Percentiles rank a stretch among this genome's conserved stretches.
These are phyloP conservation scores for Pleurotus pulmonarius DNA, from an alignment of 768 basidiomycete genomes.

Conservation along the genomic window DNA sequence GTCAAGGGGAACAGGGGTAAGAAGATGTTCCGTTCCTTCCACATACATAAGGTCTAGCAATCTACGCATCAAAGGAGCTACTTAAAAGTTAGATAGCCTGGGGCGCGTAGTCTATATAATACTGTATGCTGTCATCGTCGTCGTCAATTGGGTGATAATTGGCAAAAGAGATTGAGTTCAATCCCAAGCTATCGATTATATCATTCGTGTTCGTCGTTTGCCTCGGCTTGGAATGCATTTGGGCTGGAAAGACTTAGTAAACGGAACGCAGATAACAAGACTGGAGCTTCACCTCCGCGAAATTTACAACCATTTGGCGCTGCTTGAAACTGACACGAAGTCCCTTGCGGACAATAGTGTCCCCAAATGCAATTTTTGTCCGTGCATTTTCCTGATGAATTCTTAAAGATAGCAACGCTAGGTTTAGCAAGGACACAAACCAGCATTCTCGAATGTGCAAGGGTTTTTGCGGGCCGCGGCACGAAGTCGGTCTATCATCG, in stretches of 20 bases:
- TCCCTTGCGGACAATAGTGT: slow-evolving; percentile 32
- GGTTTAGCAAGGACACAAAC: slow-evolving; percentile 15
- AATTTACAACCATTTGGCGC: slow-evolving; percentile 32
- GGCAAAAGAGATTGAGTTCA: not conserved
- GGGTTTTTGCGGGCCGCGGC: slow-evolving; percentile 37
- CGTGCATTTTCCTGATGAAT: slow-evolving; percentile 17
- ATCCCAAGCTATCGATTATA: not conserved
- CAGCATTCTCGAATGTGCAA: slow-evolving; percentile 32
- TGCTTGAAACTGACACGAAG: slow-evolving; percentile 23
- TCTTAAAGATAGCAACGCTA: not conserved
- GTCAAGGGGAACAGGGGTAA: no score
- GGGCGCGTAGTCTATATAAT: no score
- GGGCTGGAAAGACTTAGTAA: not conserved
- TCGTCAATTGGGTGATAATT: not conserved
- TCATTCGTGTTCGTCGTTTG: not conserved
- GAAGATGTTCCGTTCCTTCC: no score
- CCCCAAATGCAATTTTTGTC: slow-evolving; percentile 30
- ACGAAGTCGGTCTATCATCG: slow-evolving; percentile 29
- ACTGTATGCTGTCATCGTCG: not conserved
- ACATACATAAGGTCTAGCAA: no score
- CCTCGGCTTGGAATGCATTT: not conserved
- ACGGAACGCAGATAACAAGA: not conserved
- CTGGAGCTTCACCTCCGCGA: slow-evolving; percentile 20
- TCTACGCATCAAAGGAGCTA: no score
- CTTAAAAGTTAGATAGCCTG: no score